Evolutionary conservation across 441 rosid genomes (phyloP).

Genomic region (Pelargonium myrrhifolium): DNA sequence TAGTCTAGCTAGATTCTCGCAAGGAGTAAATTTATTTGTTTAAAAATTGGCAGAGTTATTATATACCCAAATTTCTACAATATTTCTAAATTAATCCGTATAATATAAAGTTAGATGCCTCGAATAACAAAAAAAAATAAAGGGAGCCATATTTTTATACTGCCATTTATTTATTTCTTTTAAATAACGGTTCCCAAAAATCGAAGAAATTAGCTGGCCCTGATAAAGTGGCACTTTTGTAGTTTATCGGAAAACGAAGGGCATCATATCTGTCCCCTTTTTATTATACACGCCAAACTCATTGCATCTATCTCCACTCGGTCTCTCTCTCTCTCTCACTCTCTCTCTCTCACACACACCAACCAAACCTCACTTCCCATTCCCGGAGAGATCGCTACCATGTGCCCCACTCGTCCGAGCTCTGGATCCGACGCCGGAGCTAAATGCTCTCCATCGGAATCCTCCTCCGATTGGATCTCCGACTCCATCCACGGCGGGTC

Average conservation of each 20-base stretch:
- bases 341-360: not conserved
- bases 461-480: slow-evolving; percentile 41
- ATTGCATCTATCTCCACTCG: not conserved
- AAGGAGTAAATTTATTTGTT: no score
- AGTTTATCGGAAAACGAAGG: not conserved
- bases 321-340: not conserved
- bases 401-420: slow-evolving; percentile 39
- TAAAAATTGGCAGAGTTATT: no score
- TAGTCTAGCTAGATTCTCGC: no score
- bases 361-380: not conserved
- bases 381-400: slow-evolving; percentile 6
- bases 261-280: not conserved
- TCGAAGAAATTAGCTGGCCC: not conserved
- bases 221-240: not conserved
- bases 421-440: slow-evolving; percentile 28
- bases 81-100: no score
- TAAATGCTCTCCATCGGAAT: slow-evolving; percentile 8
- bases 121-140: no score
- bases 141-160: no score
- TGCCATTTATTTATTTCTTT: no score
- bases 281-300: not conserved
- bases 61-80: no score
- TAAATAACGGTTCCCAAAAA: no score
- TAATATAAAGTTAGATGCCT: no score
- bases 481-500: slow-evolving; percentile 59